These are phyloP conservation scores for Alternaria brassicae DNA, from an alignment of 2,329 filamentous ascomycete species.

Conservation along the genomic window DNA sequence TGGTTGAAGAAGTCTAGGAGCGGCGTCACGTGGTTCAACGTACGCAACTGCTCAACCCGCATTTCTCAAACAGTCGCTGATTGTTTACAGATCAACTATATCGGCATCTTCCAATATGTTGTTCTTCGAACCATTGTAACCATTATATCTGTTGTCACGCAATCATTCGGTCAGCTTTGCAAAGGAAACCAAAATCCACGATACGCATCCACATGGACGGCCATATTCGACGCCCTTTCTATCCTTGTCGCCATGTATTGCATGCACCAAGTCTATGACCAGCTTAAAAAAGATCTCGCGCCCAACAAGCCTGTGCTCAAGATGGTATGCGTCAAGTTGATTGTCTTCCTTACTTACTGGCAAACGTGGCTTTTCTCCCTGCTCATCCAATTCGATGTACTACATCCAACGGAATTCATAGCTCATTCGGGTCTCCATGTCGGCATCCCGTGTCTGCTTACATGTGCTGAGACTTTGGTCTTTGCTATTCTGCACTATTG, in stretches of 20 bases:
- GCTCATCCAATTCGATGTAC: slow-evolving; percentile 63
- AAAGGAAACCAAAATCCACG: slow-evolving; percentile 77
- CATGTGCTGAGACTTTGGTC: slow-evolving; percentile 84
- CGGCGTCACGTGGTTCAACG: slow-evolving; percentile 89
- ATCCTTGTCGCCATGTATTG: slow-evolving; percentile 89
- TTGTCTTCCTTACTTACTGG: slow-evolving; percentile 93
- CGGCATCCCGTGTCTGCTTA: slow-evolving; percentile 77
- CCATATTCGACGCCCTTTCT: slow-evolving; percentile 72
- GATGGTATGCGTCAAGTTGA: slow-evolving; percentile 84
- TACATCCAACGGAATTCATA: slow-evolving; percentile 68
- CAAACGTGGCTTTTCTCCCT: slow-evolving; percentile 64
- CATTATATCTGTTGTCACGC: slow-evolving; percentile 74
- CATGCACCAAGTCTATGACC: slow-evolving; percentile 84
- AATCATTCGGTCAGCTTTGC: slow-evolving; percentile 76
- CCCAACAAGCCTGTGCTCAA: slow-evolving; percentile 79
- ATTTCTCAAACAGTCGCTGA: slow-evolving; percentile 25
- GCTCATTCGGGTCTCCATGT: slow-evolving; percentile 79
- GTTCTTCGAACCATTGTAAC: slow-evolving; percentile 82
- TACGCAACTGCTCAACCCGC: slow-evolving; percentile 37
- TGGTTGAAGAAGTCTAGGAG: slow-evolving; percentile 77
- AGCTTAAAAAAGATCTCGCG: slow-evolving; percentile 72
- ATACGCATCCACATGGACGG: slow-evolving; percentile 85
- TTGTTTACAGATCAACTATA: slow-evolving; percentile 70
- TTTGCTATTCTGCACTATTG: slow-evolving; percentile 81
- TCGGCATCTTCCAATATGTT: slow-evolving; percentile 85